phyloP scores from a whole-genome alignment of 768 basidiomycete species.

The Panaeolus papilionaceus region DNA sequence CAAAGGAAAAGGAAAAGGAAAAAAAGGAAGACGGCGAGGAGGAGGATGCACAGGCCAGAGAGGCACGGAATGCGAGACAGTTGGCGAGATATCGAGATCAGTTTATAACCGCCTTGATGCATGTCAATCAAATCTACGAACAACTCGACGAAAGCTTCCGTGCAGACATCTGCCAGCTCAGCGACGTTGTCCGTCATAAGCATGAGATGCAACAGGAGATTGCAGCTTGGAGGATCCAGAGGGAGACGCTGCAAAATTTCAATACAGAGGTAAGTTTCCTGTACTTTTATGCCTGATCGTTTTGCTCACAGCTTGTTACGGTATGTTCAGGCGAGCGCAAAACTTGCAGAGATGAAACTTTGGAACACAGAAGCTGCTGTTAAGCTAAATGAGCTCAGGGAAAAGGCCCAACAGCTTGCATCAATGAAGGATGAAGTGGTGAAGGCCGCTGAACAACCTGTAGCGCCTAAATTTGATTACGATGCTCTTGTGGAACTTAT shows the following conservation, averaged over 20 bases:
- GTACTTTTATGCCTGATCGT: background rate
- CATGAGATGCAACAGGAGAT: background rate
- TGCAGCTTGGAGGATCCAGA: background rate
- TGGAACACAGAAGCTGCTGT: conserved; percentile 28
- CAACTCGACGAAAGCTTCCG: background rate
- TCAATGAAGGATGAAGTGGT: background rate
- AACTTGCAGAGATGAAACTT: conserved; percentile 27
- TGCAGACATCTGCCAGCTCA: background rate
- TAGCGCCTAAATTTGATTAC: background rate
- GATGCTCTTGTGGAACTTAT: background rate
- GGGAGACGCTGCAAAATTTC: conserved; percentile 1
- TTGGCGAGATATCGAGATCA: background rate
- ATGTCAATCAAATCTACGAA: background rate
- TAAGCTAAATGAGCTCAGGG: conserved; percentile 31
- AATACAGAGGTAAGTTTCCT: conserved; percentile 27
- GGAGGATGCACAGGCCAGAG: background rate
- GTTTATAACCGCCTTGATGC: background rate
- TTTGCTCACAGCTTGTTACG: background rate
- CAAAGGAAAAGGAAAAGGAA: conserved; percentile 38
- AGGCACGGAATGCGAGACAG: background rate
- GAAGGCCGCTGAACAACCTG: background rate
- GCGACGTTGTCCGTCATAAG: background rate
- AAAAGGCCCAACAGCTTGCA: conserved; percentile 30
- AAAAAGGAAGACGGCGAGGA: conserved; percentile 46
- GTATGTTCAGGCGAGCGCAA: conserved; percentile 23